A percentile compares a stretch with the other conserved stretches of the same genome.
Conservation (phyloP, 78 protist species). For the Pigoraptor vietnamica region DNA sequence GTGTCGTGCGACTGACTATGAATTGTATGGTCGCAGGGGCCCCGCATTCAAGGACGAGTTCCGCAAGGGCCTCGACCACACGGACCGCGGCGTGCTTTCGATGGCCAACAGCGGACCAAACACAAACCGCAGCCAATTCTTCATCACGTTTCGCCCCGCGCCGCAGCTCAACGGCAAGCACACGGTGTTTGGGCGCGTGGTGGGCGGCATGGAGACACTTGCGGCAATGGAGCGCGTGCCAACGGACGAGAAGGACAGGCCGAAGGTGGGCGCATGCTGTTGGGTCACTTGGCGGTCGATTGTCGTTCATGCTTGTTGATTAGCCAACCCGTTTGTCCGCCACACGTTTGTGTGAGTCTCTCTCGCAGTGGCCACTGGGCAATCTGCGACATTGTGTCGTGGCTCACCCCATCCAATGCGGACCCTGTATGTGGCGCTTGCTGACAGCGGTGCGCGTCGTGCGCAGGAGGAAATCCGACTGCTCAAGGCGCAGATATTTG, state of each 20-base stretch:
- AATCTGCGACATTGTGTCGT: no score
- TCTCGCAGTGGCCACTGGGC: not conserved
- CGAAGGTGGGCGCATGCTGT: not conserved
- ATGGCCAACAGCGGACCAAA: conserved; percentile 81
- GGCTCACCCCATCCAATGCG: no score
- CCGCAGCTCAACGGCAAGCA: conserved; percentile 64
- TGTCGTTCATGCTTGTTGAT: no score
- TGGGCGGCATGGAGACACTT: conserved; percentile 59
- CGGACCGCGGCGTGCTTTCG: conserved; percentile 58
- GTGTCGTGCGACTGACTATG: not conserved
- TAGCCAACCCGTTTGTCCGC: not conserved
- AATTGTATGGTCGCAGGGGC: not conserved
- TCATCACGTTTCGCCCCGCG: conserved; percentile 54
- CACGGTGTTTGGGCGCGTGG: conserved; percentile 69
- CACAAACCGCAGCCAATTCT: conserved; percentile 67
- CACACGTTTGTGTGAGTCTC: not conserved
- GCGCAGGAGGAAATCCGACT: not conserved
- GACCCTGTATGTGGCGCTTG: not conserved
- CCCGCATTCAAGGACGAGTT: conserved; percentile 67
- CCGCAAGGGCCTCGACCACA: conserved; percentile 8
- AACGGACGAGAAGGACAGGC: conserved; percentile 11
- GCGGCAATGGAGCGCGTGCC: conserved; percentile 45
- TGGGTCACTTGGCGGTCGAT: no score
- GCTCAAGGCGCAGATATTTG: not conserved
- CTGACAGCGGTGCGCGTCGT: not conserved